Percentiles rank a stretch among this genome's conserved stretches.
Conservation (phyloP, 2,329 filamentous ascomycete species). For the Ophiostoma triangulosporum region DNA sequence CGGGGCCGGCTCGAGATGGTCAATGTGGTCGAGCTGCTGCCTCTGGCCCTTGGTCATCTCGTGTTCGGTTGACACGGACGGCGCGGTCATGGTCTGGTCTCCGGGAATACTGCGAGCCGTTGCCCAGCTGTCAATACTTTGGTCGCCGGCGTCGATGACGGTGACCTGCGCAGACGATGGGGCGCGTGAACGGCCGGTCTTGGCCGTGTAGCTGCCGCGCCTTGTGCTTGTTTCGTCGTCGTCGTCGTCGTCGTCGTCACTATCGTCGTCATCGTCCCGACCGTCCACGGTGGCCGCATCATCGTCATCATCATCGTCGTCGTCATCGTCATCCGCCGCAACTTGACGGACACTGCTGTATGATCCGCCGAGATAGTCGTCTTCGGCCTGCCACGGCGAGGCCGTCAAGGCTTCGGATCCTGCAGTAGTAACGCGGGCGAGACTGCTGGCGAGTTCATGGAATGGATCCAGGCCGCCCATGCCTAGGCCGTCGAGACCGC, state of each 20-base stretch:
- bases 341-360: constrained; percentile 12
- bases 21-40: neutral
- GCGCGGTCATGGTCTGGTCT: neutral
- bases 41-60: neutral
- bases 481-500: neutral
- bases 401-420: neutral
- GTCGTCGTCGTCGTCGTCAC: constrained; percentile 14
- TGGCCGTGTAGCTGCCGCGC: neutral
- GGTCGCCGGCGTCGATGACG: neutral
- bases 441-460: constrained; percentile 3
- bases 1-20: neutral
- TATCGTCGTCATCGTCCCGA: constrained; percentile 14
- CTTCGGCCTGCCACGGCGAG: constrained; percentile 8
- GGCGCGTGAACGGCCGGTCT: constrained; percentile 1
- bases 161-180: constrained; percentile 6
- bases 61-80: neutral
- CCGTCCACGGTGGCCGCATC: constrained; percentile 10
- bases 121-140: neutral
- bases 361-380: constrained; percentile 7
- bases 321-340: constrained; percentile 14
- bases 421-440: neutral
- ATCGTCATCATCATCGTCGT: constrained; percentile 10
- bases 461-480: constrained; percentile 6
- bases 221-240: constrained; percentile 5
- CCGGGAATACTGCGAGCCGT: neutral